These are phyloP conservation scores for Macrotyloma uniflorum DNA, from an alignment of 306 rosid species.

Conservation along the genomic window DNA sequence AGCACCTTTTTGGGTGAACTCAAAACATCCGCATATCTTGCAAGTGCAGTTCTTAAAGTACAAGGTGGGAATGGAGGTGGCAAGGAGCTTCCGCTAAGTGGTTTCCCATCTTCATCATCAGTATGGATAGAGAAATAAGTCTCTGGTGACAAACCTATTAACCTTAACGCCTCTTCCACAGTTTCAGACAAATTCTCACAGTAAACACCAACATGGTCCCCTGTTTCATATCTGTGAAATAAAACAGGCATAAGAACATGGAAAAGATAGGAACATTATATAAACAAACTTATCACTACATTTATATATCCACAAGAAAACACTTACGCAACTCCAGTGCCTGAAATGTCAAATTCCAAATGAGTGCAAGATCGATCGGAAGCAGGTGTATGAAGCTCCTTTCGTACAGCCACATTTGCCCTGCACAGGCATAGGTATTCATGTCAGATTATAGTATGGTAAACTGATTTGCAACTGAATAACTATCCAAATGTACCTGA, in stretches of 20 bases:
- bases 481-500: constrained; percentile 58
- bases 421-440: constrained; percentile 55
- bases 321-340: constrained; percentile 78
- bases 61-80: constrained; percentile 84
- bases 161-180: constrained; percentile 73
- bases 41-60: constrained; percentile 72
- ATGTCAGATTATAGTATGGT: constrained; percentile 38
- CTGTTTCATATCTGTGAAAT: constrained; percentile 86
- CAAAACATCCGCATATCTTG: constrained; percentile 83
- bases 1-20: constrained; percentile 92
- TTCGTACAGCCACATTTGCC: constrained; percentile 89
- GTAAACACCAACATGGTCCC: constrained; percentile 98
- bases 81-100: constrained; percentile 75
- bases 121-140: constrained; percentile 82
- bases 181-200: constrained; percentile 86
- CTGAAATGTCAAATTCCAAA: constrained; percentile 88
- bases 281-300: neutral
- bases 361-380: constrained; percentile 98
- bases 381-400: constrained; percentile 81
- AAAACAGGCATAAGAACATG: constrained; percentile 13
- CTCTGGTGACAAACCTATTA: constrained; percentile 79
- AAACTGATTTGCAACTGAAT: constrained; percentile 19
- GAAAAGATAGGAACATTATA: constrained; percentile 25
- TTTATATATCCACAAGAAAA: constrained; percentile 19
- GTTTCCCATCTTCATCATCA: constrained; percentile 82